Conservation (phyloP, 176 grass and related monocot genomes). For the Triticum dicoccoides region DNA sequence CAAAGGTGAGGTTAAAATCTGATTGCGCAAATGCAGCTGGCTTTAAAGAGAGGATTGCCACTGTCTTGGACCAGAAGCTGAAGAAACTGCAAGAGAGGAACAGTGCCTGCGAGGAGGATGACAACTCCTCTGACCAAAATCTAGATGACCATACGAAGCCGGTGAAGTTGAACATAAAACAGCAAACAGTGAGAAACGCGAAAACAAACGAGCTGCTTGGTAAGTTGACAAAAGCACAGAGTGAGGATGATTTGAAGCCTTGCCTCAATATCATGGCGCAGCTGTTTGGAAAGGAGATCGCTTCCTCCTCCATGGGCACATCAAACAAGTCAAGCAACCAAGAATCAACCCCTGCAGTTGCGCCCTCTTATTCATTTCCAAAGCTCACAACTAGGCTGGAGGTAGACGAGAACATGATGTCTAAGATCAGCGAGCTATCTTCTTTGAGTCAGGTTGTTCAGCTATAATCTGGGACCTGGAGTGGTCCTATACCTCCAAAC, state of each 20-base stretch:
- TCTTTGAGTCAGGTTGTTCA: slow-evolving; percentile 37
- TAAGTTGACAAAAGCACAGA: slow-evolving; percentile 57
- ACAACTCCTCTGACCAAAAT: slow-evolving; percentile 22
- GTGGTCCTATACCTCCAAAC: not conserved
- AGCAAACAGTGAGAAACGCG: slow-evolving; percentile 40
- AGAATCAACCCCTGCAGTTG: slow-evolving; percentile 20
- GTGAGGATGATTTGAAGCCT: slow-evolving; percentile 63
- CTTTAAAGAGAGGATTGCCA: slow-evolving; percentile 55
- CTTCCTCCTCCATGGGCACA: not conserved
- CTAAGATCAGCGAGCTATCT: slow-evolving; percentile 49
- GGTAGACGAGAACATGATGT: slow-evolving; percentile 36
- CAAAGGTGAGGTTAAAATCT: slow-evolving; percentile 70
- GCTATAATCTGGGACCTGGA: slow-evolving; percentile 42
- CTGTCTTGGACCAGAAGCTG: slow-evolving; percentile 66
- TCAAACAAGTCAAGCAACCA: slow-evolving; percentile 18
- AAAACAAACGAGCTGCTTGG: slow-evolving; percentile 54
- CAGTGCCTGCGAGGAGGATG: slow-evolving; percentile 34
- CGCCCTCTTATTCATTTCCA: slow-evolving; percentile 32
- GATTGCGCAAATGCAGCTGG: slow-evolving; percentile 41
- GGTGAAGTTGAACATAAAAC: slow-evolving; percentile 29
- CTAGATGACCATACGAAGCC: slow-evolving; percentile 25
- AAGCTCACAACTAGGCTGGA: slow-evolving; percentile 32
- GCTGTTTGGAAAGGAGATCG: slow-evolving; percentile 31
- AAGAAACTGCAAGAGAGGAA: slow-evolving; percentile 43
- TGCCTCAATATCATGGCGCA: slow-evolving; percentile 40